Conservation (phyloP, 2,329 filamentous ascomycete genomes). For the Neofusicoccum sp. region DNA sequence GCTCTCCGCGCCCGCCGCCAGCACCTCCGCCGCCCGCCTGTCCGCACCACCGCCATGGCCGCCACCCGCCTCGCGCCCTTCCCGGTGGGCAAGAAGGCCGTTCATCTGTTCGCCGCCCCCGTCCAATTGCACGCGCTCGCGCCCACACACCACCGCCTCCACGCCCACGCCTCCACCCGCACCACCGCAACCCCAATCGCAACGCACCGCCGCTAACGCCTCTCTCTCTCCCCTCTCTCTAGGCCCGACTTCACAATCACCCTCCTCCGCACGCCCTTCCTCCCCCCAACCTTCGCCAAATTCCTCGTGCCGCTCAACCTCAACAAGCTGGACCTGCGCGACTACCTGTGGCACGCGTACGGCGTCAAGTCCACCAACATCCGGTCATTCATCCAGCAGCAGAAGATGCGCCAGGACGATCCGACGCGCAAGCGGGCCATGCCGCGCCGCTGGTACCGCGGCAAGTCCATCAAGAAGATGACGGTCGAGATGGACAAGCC, state of each 20-base stretch:
- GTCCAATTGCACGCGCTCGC: neutral
- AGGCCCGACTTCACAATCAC: conserved; percentile 82
- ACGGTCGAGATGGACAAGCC: conserved; percentile 83
- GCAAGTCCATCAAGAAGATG: conserved; percentile 82
- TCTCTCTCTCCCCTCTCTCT: neutral
- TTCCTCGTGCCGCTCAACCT: conserved; percentile 90
- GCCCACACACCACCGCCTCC: conserved; percentile 19
- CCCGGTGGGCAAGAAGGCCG: conserved; percentile 42
- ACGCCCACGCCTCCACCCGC: neutral
- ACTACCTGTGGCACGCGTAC: conserved; percentile 90
- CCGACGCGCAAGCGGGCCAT: conserved; percentile 39
- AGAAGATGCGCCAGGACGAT: conserved; percentile 57
- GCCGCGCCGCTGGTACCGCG: conserved; percentile 64
- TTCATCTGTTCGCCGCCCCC: conserved; percentile 44
- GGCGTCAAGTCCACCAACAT: conserved; percentile 68
- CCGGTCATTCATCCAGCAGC: conserved; percentile 75
- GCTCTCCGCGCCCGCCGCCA: too few species aligned
- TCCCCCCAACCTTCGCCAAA: conserved; percentile 76
- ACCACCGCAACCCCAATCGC: neutral
- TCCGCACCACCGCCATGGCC: neutral
- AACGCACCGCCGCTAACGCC: neutral
- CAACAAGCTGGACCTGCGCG: conserved; percentile 94
- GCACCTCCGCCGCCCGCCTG: neutral
- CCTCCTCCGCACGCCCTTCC: conserved; percentile 69
- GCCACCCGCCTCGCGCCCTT: conserved; percentile 25